Conservation (phyloP, 176 grass and related monocot species). For the Aegilops longissima region DNA sequence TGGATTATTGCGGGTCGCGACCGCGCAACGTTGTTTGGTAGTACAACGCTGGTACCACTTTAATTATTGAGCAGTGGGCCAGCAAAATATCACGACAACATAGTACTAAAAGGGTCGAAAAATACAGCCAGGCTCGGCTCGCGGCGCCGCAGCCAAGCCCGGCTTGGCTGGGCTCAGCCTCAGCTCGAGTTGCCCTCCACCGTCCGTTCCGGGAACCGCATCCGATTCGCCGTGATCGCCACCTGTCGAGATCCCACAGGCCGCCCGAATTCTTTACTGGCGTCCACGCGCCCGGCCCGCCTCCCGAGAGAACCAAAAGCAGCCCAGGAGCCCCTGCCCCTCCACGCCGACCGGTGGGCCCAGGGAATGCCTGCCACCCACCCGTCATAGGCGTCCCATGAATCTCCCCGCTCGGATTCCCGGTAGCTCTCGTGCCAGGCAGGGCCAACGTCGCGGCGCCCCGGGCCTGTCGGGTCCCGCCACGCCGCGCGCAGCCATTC, state of each 20-base stretch:
- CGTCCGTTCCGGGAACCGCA: conserved; percentile 15
- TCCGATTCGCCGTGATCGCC: neutral
- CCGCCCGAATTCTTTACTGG: neutral
- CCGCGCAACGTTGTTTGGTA: neutral
- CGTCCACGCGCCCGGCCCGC: conserved; percentile 29
- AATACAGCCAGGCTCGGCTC: neutral
- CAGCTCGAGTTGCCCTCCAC: neutral
- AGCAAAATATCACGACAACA: neutral
- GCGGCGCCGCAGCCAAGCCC: neutral
- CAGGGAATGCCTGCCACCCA: rapidly evolving
- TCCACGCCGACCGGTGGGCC: neutral
- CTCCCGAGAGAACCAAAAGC: neutral
- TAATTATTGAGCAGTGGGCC: neutral
- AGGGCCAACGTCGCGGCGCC: neutral
- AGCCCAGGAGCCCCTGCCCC: neutral
- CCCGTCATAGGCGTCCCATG: neutral
- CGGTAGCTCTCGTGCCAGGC: neutral
- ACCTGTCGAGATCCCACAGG: conserved; percentile 43
- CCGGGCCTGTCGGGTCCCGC: neutral
- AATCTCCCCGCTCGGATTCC: neutral
- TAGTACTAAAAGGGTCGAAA: neutral
- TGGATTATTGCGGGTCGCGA: neutral
- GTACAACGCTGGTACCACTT: no score
- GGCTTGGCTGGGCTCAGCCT: neutral
- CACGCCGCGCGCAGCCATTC: conserved; percentile 9